phyloP scores from a whole-genome alignment of 768 basidiomycete species.

The Vararia minispora region DNA sequence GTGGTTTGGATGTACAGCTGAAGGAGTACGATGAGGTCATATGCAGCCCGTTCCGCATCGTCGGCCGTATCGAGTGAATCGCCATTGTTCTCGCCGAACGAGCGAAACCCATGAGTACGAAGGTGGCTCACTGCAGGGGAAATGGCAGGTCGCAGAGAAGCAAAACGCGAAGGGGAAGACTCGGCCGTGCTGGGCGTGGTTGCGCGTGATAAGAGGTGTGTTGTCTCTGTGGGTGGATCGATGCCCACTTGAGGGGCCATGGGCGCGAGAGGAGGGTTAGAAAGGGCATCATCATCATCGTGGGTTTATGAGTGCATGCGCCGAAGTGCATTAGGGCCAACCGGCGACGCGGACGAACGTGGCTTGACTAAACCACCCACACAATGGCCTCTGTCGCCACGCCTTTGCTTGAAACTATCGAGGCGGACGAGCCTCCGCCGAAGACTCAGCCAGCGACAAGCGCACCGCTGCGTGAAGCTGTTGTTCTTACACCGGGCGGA shows the following conservation, averaged over 20 bases:
- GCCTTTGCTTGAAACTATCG: constrained; percentile 69
- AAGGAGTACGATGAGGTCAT: constrained; percentile 16
- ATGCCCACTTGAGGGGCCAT: neutral
- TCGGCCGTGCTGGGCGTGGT: no score
- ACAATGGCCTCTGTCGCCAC: constrained; percentile 44
- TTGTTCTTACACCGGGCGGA: constrained; percentile 46
- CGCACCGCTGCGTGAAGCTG: constrained; percentile 24
- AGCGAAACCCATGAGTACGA: constrained; percentile 12
- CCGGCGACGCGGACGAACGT: neutral
- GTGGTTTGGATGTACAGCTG: constrained; percentile 11
- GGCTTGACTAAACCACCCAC: neutral
- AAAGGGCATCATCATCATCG: neutral
- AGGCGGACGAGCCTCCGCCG: constrained; percentile 63
- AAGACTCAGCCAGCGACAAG: constrained; percentile 23
- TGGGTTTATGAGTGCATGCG: no score
- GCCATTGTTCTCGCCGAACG: constrained; percentile 1
- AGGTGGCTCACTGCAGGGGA: constrained; percentile 12
- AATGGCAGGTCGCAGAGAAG: constrained; percentile 4
- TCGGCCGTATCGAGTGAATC: neutral
- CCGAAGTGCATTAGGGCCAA: no score
- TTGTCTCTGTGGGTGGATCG: constrained; percentile 11
- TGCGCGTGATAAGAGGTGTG: constrained; percentile 6
- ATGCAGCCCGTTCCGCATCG: constrained; percentile 4
- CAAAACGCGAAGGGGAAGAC: neutral
- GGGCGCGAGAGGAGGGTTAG: neutral